phyloP scores from a whole-genome alignment of 2,329 filamentous ascomycete genomes.

The Purpureocillium takamizusanense region DNA sequence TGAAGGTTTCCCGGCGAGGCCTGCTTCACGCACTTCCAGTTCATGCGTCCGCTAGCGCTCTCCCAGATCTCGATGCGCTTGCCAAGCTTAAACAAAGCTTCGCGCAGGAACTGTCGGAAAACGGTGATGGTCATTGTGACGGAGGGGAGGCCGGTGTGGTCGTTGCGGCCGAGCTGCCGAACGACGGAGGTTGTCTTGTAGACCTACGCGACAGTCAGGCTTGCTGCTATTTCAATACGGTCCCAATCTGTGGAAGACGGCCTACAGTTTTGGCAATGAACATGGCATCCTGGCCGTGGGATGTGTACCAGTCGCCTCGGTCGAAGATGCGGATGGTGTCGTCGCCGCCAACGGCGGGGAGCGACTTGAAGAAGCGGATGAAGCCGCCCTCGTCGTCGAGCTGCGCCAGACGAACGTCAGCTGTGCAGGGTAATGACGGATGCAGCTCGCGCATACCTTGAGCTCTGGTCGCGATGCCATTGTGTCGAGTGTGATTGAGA shows the following conservation, averaged over 20 bases:
- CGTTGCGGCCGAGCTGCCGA: constrained; percentile 75
- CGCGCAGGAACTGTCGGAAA: constrained; percentile 89
- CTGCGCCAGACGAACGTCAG: constrained; percentile 28
- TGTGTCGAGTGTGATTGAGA: neutral
- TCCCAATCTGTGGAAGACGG: constrained; percentile 1
- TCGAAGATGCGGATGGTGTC: constrained; percentile 88
- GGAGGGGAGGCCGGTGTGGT: constrained; percentile 77
- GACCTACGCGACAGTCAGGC: constrained; percentile 42
- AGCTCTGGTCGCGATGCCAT: constrained; percentile 68
- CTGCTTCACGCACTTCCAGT: constrained; percentile 87
- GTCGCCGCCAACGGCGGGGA: constrained; percentile 59
- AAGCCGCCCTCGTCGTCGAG: constrained; percentile 96
- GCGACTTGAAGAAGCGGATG: constrained; percentile 90
- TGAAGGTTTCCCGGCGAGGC: constrained; percentile 94
- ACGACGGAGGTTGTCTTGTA: constrained; percentile 98
- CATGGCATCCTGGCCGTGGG: constrained; percentile 77
- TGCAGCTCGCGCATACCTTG: constrained; percentile 38
- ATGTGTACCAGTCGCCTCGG: constrained; percentile 88
- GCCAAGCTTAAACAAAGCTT: constrained; percentile 83
- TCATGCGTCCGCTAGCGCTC: constrained; percentile 65
- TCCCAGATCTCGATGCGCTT: constrained; percentile 90
- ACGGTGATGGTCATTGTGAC: constrained; percentile 95
- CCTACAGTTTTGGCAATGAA: constrained; percentile 71
- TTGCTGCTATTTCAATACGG: neutral
- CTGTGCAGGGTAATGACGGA: too few species aligned